Percentiles rank a stretch among this genome's conserved stretches.
These are phyloP conservation scores for Pulicaria dysenterica DNA, from an alignment of 129 eudicot genomes.

Conservation along the genomic window DNA sequence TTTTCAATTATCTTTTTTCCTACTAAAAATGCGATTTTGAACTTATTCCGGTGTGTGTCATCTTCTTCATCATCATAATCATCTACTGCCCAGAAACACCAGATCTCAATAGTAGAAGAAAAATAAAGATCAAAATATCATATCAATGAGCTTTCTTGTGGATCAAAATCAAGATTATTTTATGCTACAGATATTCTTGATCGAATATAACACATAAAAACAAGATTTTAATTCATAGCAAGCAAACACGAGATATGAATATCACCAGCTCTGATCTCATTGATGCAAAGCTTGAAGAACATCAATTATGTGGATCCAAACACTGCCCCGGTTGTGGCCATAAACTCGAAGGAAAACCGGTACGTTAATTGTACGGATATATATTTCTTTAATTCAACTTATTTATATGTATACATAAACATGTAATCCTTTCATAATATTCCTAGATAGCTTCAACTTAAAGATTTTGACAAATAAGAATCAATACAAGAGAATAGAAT, in stretches of 20 bases:
- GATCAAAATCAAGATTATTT: constrained; percentile 30
- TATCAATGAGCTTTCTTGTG: background rate
- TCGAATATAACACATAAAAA: constrained; percentile 20
- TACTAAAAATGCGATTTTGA: constrained; percentile 8
- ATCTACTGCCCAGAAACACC: constrained; percentile 6
- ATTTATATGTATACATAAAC: constrained; percentile 14
- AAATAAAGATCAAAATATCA: constrained; percentile 8
- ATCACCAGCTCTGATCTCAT: constrained; percentile 87
- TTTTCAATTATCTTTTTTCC: constrained; percentile 28
- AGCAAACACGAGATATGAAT: constrained; percentile 41
- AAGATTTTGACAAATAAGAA: constrained; percentile 56
- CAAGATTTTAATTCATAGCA: background rate
- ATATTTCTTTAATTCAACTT: constrained; percentile 2
- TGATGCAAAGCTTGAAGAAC: constrained; percentile 96
- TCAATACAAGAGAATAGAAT: constrained; percentile 50
- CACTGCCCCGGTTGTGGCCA: constrained; percentile 98
- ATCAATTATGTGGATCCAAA: constrained; percentile 94
- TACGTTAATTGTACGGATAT: constrained; percentile 37
- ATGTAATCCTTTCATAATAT: constrained; percentile 38
- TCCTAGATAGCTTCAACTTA: constrained; percentile 66
- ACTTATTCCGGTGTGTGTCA: constrained; percentile 28
- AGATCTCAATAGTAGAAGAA: constrained; percentile 38
- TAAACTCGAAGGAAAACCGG: constrained; percentile 94
- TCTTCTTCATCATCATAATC: constrained; percentile 36
- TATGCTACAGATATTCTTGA: constrained; percentile 23